A percentile compares a stretch with the other conserved stretches of the same genome.
These are phyloP conservation scores for Pseudozyma tsukubaensis DNA, from an alignment of 1,284 basidiomycete genomes.

Conservation along the genomic window DNA sequence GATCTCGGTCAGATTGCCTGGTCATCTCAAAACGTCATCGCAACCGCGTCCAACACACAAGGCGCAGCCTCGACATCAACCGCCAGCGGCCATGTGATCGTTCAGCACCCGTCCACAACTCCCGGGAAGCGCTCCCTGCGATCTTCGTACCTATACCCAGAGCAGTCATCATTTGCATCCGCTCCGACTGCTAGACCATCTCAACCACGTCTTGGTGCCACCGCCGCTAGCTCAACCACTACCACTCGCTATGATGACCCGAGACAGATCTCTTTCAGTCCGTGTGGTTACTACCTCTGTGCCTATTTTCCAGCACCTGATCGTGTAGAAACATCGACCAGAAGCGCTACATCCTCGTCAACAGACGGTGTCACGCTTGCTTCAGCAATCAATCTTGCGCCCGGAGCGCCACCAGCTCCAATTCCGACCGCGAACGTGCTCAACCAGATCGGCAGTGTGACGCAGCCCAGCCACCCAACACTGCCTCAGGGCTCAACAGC, in stretches of 20 bases:
- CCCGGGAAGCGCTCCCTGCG: slow-evolving; percentile 6
- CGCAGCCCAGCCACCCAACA: slow-evolving; percentile 1
- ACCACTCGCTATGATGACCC: slow-evolving; percentile 28
- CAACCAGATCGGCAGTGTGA: slow-evolving; percentile 4
- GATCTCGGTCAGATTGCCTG: slow-evolving; percentile 35
- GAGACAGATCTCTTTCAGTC: slow-evolving; percentile 43
- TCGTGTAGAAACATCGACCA: background rate
- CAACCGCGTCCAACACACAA: slow-evolving; percentile 32
- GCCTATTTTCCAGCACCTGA: slow-evolving; percentile 25
- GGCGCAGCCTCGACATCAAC: slow-evolving; percentile 9
- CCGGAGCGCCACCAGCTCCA: background rate
- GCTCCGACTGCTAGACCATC: slow-evolving; percentile 11
- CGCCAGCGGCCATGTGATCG: slow-evolving; percentile 19
- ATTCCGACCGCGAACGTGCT: background rate
- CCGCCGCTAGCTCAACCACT: background rate
- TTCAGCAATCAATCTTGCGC: background rate
- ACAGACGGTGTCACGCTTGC: background rate
- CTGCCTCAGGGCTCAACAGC: background rate
- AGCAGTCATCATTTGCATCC: slow-evolving; percentile 7
- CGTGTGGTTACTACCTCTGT: slow-evolving; percentile 46
- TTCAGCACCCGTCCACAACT: slow-evolving; percentile 25
- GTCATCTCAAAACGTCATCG: slow-evolving; percentile 41
- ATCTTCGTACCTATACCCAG: slow-evolving; percentile 28
- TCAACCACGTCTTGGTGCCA: background rate
- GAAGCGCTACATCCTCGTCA: background rate